Percentiles rank a stretch among this genome's conserved stretches.
These are phyloP conservation scores for Cladosporium oxysporum DNA, from an alignment of 2,329 filamentous ascomycete genomes.

Conservation along the genomic window DNA sequence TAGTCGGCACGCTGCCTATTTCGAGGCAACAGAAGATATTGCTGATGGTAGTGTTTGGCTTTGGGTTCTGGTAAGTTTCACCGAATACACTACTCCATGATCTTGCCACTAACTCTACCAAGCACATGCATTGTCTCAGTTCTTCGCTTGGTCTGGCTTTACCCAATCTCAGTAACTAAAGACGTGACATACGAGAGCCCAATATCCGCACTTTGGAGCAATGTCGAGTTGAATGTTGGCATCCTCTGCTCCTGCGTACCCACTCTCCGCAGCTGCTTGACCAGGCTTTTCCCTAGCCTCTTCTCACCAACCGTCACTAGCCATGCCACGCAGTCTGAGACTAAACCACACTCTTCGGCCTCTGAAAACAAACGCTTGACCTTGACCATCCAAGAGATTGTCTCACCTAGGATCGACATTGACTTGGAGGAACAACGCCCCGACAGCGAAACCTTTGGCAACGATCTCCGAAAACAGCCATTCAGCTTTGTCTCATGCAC, in stretches of 20 bases:
- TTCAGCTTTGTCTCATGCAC: conserved; percentile 12
- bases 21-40: conserved; percentile 33
- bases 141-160: conserved; percentile 32
- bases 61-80: conserved; percentile 29
- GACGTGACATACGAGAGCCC: conserved; percentile 34
- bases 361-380: conserved; percentile 9
- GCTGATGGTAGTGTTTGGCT: conserved; percentile 39
- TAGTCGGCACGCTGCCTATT: conserved; percentile 35
- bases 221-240: conserved; percentile 33
- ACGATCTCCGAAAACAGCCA: background rate
- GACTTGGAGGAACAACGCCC: conserved; percentile 6
- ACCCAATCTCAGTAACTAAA: conserved; percentile 27
- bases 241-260: conserved; percentile 35
- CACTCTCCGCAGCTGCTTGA: conserved; percentile 32
- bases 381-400: conserved; percentile 15
- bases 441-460: background rate
- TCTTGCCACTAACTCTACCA: conserved; percentile 20
- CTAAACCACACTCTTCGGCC: conserved; percentile 5
- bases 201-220: conserved; percentile 31
- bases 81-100: background rate
- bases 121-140: conserved; percentile 34
- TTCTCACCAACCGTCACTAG: conserved; percentile 21
- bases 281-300: conserved; percentile 31
- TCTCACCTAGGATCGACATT: background rate
- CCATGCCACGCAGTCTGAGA: background rate